Conservation (phyloP, 164 flowering plant genomes). For the Berberis thunbergii region DNA sequence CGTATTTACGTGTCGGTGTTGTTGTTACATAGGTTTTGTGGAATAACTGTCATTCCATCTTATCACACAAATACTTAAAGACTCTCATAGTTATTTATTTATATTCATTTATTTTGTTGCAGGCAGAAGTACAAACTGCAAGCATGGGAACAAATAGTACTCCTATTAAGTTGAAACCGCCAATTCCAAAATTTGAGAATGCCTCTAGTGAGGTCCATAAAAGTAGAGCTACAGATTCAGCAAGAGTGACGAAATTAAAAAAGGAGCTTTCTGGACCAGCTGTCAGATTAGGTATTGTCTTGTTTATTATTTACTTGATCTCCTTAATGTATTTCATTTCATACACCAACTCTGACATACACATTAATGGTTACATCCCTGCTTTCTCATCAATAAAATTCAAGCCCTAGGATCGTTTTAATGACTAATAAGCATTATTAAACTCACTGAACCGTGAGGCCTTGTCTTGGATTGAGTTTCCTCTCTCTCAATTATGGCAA, state of each 20-base stretch:
- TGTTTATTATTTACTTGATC: not conserved
- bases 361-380: too few species aligned
- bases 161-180: constrained; percentile 28
- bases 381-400: too few species aligned
- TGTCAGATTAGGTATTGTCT: constrained; percentile 57
- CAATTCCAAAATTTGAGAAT: constrained; percentile 30
- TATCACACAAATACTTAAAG: not conserved
- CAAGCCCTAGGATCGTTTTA: too few species aligned
- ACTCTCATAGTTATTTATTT: not conserved
- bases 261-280: constrained; percentile 69
- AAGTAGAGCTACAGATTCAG: constrained; percentile 82
- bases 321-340: not conserved
- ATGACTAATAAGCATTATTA: too few species aligned
- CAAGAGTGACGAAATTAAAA: constrained; percentile 73
- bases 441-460: too few species aligned
- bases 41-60: not conserved
- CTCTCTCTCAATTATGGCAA: too few species aligned
- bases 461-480: too few species aligned
- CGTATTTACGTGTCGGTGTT: too few species aligned
- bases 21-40: not conserved
- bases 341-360: not conserved
- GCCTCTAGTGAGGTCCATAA: constrained; percentile 42
- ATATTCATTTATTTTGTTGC: constrained; percentile 1
- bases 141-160: constrained; percentile 22
- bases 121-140: constrained; percentile 46